phyloP scores from a whole-genome alignment of 2,329 filamentous ascomycete species.

The Pseudogymnoascus sp. region DNA sequence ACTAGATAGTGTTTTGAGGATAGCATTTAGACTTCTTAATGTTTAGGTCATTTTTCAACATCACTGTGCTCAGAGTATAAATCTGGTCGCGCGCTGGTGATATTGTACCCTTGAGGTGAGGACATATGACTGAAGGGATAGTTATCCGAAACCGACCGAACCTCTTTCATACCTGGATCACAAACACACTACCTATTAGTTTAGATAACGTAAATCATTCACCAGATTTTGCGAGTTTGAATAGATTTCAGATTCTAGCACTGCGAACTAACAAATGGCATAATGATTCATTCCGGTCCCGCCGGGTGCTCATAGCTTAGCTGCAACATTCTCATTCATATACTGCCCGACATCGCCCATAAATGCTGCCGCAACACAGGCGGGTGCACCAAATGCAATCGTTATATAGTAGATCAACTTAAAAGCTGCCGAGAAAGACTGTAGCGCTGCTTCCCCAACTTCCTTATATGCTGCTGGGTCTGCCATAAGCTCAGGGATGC shows the following conservation, averaged over 20 bases:
- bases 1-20: neutral
- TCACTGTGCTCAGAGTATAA: neutral
- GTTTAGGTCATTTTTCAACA: neutral
- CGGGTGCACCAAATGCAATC: conserved; percentile 42
- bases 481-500: neutral
- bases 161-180: neutral
- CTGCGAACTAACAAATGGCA: neutral
- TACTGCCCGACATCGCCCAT: conserved; percentile 40
- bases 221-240: neutral
- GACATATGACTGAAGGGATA: neutral
- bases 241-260: neutral
- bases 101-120: neutral
- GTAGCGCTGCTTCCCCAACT: neutral
- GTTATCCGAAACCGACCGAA: neutral
- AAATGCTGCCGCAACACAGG: conserved; percentile 41
- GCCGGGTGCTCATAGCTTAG: conserved; percentile 29
- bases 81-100: neutral
- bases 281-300: neutral
- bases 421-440: conserved; percentile 30
- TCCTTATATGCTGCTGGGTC: neutral
- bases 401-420: conserved; percentile 44
- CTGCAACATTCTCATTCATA: conserved; percentile 41
- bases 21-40: neutral
- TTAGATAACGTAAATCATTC: neutral
- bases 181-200: neutral